Conservation (phyloP, 768 basidiomycete species). For the Termitomyces sp. region DNA sequence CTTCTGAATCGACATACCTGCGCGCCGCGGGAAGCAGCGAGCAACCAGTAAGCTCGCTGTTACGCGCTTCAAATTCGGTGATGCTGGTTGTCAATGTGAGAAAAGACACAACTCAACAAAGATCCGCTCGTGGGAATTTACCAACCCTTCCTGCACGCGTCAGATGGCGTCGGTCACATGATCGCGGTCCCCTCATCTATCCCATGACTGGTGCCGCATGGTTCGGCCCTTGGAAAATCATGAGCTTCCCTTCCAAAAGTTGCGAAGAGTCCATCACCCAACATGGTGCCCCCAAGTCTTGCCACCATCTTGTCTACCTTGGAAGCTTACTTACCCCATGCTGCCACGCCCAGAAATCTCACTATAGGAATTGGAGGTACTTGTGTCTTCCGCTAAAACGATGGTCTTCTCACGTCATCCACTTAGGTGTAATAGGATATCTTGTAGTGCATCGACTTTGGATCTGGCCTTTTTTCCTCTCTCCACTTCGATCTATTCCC, state of each 20-base stretch:
- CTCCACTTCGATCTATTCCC: conserved; percentile 22
- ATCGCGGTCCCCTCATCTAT: conserved; percentile 18
- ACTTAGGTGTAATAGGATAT: conserved; percentile 11
- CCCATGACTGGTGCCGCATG: too few relatives aligned
- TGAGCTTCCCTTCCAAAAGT: background rate
- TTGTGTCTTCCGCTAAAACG: background rate
- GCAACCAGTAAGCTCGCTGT: conserved; percentile 9
- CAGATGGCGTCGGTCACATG: conserved; percentile 25
- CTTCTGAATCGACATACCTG: conserved; percentile 30
- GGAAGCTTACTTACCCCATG: background rate
- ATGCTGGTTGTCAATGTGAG: conserved; percentile 9
- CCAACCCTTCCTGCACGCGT: conserved; percentile 20
- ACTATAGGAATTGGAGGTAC: background rate
- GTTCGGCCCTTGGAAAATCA: background rate
- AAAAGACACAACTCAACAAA: conserved; percentile 31
- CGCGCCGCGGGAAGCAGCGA: conserved; percentile 4
- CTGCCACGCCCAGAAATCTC: background rate
- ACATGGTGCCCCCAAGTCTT: background rate
- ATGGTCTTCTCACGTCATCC: too few relatives aligned
- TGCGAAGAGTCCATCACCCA: background rate
- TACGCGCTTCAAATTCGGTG: conserved; percentile 10
- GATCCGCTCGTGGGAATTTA: conserved; percentile 31
- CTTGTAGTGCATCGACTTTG: conserved; percentile 19
- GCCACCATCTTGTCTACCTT: background rate
- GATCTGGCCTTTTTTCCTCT: conserved; percentile 24